These are phyloP conservation scores for Lachancea waltii DNA, from an alignment of 805 yeast genomes.

Conservation along the genomic window DNA sequence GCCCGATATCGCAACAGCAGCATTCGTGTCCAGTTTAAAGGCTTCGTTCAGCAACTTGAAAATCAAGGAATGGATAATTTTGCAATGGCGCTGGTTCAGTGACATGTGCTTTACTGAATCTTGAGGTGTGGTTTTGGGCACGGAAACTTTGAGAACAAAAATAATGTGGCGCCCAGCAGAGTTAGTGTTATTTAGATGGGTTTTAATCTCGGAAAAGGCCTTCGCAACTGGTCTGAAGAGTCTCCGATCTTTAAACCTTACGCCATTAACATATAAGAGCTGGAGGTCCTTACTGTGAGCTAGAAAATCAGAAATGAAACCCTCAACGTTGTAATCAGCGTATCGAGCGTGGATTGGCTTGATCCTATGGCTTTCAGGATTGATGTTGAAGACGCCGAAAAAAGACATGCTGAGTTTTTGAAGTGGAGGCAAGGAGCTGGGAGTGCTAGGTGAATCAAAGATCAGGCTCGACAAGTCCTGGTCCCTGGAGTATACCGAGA, in stretches of 20 bases:
- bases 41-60: slow-evolving; percentile 22
- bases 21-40: neutral
- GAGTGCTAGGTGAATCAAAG: no score
- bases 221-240: slow-evolving; percentile 16
- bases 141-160: slow-evolving; percentile 2
- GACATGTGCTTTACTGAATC: neutral
- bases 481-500: slow-evolving; percentile 11
- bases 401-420: slow-evolving; percentile 5
- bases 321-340: slow-evolving; percentile 28
- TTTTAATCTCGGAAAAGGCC: slow-evolving; percentile 16
- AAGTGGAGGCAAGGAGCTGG: neutral
- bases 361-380: slow-evolving; percentile 14
- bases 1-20: no score
- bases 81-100: neutral
- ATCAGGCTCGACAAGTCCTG: no score
- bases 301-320: slow-evolving; percentile 37
- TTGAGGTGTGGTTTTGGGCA: neutral
- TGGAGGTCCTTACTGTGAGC: slow-evolving; percentile 37
- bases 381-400: slow-evolving; percentile 15
- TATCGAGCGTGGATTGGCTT: slow-evolving; percentile 17
- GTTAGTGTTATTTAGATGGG: neutral
- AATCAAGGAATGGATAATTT: slow-evolving; percentile 30
- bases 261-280: slow-evolving; percentile 40
- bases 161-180: neutral
- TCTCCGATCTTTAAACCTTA: slow-evolving; percentile 24